Percentiles rank a stretch among this genome's conserved stretches.
phyloP scores from a whole-genome alignment of 352 stramenopile genomes.

The Phytopythium litorale region DNA sequence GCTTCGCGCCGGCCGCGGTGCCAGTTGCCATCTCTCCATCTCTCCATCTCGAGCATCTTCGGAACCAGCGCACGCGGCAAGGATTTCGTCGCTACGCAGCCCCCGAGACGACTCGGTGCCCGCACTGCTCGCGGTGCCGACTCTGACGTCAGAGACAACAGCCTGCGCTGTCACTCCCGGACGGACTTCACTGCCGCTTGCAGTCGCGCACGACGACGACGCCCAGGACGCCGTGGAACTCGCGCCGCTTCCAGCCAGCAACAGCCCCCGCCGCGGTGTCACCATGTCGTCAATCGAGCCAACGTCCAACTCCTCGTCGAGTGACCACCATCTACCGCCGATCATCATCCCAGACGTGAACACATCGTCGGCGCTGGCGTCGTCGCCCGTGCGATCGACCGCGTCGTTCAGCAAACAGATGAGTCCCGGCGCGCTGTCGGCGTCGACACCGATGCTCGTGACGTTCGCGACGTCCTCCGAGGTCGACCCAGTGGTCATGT shows the following conservation, averaged over 20 bases:
- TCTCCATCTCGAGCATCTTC: neutral
- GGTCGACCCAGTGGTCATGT: neutral
- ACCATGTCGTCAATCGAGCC: neutral
- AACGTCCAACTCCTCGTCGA: neutral
- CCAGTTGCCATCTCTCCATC: neutral
- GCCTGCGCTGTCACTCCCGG: neutral
- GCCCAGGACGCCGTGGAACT: slow-evolving; percentile 12
- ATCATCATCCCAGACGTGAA: neutral
- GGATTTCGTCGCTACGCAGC: slow-evolving; percentile 8
- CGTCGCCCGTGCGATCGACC: neutral
- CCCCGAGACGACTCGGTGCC: slow-evolving; percentile 3
- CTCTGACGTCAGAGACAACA: neutral
- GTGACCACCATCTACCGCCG: slow-evolving; percentile 2
- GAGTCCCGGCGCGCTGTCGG: neutral
- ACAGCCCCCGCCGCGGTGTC: neutral
- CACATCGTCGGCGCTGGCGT: neutral
- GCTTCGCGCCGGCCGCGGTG: neutral
- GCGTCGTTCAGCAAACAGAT: neutral
- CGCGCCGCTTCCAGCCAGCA: slow-evolving; percentile 14
- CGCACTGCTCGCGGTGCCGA: slow-evolving; percentile 3
- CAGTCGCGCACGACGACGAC: slow-evolving; percentile 12
- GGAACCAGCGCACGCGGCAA: neutral
- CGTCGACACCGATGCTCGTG: slow-evolving; percentile 3
- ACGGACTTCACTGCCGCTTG: neutral
- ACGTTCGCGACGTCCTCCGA: slow-evolving; percentile 4